Conservation (phyloP, 2,329 filamentous ascomycete genomes). For the Scytalidium lignicola region DNA sequence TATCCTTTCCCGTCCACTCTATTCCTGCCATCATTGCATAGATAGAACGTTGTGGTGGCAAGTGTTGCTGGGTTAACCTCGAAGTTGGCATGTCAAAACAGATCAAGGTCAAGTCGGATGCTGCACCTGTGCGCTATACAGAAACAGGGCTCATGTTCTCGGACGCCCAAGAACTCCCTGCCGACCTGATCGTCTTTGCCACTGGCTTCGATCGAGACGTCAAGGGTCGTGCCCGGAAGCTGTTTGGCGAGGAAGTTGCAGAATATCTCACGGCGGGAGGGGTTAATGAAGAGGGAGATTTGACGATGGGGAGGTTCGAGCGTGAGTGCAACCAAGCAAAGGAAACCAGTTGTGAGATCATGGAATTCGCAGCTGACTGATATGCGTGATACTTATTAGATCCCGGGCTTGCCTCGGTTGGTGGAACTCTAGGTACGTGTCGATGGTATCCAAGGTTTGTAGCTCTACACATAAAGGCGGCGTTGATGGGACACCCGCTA, state of each 20-base stretch:
- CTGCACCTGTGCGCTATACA: constrained; percentile 5
- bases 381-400: constrained; percentile 26
- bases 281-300: constrained; percentile 40
- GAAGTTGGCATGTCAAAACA: background rate
- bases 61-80: background rate
- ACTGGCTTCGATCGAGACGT: constrained; percentile 47
- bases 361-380: constrained; percentile 35
- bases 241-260: constrained; percentile 44
- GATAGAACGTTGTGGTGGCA: no score
- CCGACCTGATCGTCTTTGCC: constrained; percentile 46
- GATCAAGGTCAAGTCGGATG: constrained; percentile 16
- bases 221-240: constrained; percentile 40
- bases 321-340: constrained; percentile 8
- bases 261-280: constrained; percentile 42
- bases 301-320: constrained; percentile 19
- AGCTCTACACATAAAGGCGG: constrained; percentile 42
- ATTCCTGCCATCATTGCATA: no score
- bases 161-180: constrained; percentile 40
- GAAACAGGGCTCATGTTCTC: constrained; percentile 26
- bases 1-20: background rate
- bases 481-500: background rate
- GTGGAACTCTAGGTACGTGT: constrained; percentile 40
- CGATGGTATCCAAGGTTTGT: constrained; percentile 39
- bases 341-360: constrained; percentile 12
- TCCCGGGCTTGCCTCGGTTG: constrained; percentile 43